Conservation (phyloP, 129 eudicot species). For the Arctium lappa region DNA sequence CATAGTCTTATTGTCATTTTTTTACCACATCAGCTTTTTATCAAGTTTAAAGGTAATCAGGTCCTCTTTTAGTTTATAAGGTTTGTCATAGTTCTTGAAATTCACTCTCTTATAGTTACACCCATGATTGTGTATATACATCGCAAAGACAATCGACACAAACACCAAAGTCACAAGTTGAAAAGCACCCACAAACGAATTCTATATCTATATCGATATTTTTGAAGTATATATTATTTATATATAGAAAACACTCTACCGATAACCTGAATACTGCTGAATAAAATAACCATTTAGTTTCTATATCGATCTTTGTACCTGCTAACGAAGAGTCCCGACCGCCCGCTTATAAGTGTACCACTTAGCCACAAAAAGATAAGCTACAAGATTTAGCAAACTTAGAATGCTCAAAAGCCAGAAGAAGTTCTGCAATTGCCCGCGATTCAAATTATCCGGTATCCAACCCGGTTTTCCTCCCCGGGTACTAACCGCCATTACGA, state of each 20-base stretch:
- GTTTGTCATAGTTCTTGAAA: no score
- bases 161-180: background rate
- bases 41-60: no score
- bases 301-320: background rate
- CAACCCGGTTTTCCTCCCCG: slow-evolving; percentile 56
- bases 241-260: background rate
- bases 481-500: slow-evolving; percentile 49
- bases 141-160: background rate
- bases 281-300: no score
- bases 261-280: background rate
- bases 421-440: slow-evolving; percentile 59
- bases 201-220: no score
- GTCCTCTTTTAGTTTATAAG: no score
- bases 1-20: no score
- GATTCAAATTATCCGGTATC: slow-evolving; percentile 76
- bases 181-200: no score
- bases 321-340: slow-evolving; percentile 44
- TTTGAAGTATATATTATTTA: no score
- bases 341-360: slow-evolving; percentile 57
- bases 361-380: slow-evolving; percentile 45
- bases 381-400: slow-evolving; percentile 58
- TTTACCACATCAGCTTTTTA: no score
- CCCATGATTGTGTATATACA: background rate
- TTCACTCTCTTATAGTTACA: no score
- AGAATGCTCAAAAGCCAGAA: slow-evolving; percentile 64